A percentile compares a stretch with the other conserved stretches of the same genome.
phyloP scores from a whole-genome alignment of 2,329 filamentous ascomycete species.

The Microdochium nivale region DNA sequence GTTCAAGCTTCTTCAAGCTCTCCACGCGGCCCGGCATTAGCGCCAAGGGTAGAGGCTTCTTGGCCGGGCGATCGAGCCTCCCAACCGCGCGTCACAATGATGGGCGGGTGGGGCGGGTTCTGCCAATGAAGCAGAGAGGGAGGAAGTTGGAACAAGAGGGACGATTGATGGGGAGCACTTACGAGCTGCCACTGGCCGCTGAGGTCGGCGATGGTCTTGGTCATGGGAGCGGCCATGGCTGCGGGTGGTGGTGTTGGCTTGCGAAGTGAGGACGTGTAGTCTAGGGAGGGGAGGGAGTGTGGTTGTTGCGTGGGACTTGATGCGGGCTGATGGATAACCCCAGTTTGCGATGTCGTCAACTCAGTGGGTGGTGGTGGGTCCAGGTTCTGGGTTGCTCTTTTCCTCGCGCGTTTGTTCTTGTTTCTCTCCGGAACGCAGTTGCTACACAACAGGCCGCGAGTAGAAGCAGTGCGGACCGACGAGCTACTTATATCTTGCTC shows the following conservation, averaged over 20 bases:
- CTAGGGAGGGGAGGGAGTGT: not conserved
- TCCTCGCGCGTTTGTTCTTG: not conserved
- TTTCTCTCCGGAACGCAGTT: slow-evolving; percentile 9
- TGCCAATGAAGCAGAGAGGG: not conserved
- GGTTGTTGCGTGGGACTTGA: not conserved
- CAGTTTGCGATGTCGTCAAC: too few relatives aligned
- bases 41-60: too few relatives aligned
- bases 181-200: slow-evolving; percentile 65
- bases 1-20: too few relatives aligned
- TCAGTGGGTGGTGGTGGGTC: too few relatives aligned
- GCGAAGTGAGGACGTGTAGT: not conserved
- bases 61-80: too few relatives aligned
- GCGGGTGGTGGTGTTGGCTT: not conserved
- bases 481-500: not conserved
- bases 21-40: too few relatives aligned
- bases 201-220: slow-evolving; percentile 59
- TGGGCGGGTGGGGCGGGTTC: not conserved
- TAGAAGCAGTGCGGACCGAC: not conserved
- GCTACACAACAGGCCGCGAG: not conserved
- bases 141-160: slow-evolving; percentile 1
- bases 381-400: not conserved
- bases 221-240: slow-evolving; percentile 62
- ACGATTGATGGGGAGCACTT: slow-evolving; percentile 17
- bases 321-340: too few relatives aligned
- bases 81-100: too few relatives aligned